phyloP scores from a whole-genome alignment of 2,329 filamentous ascomycete genomes.

The Aspergillus alliaceus region DNA sequence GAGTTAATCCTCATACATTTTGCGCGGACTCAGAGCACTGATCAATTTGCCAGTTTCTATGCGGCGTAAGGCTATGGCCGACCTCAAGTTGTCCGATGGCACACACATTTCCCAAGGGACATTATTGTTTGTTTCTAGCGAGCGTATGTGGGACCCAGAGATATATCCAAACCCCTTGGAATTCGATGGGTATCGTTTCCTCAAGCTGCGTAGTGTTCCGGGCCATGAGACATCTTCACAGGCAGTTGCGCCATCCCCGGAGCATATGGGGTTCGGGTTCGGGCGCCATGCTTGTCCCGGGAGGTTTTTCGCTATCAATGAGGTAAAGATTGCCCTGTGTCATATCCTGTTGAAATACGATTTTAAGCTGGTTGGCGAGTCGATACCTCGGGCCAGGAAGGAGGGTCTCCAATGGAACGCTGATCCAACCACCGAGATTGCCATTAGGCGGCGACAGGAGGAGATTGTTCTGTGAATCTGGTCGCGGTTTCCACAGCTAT shows the following conservation, averaged over 20 bases:
- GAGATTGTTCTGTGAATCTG: not conserved
- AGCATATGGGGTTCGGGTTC: constrained; percentile 28
- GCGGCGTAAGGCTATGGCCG: not conserved
- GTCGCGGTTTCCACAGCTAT: too few species aligned
- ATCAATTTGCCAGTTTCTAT: constrained; percentile 1
- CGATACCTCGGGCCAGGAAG: not conserved
- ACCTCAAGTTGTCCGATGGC: constrained; percentile 11
- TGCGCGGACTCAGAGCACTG: not conserved
- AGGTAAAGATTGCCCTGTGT: not conserved
- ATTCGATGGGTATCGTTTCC: constrained; percentile 16
- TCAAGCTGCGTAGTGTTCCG: constrained; percentile 5
- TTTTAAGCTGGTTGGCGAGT: not conserved
- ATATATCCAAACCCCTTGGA: constrained; percentile 2
- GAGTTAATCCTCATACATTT: not conserved
- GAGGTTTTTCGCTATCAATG: constrained; percentile 4
- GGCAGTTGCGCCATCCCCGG: constrained; percentile 15
- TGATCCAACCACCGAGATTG: not conserved
- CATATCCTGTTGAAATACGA: constrained; percentile 8
- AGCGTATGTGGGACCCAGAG: constrained; percentile 5
- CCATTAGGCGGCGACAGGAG: not conserved
- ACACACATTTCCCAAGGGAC: constrained; percentile 6
- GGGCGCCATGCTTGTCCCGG: constrained; percentile 21
- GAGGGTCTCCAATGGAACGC: not conserved
- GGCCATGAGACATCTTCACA: constrained; percentile 8
- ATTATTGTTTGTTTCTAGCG: not conserved